A percentile compares a stretch with the other conserved stretches of the same genome.
Evolutionary conservation across 1,284 basidiomycete species (phyloP).

Genomic region (Malassezia yamatoensis): DNA sequence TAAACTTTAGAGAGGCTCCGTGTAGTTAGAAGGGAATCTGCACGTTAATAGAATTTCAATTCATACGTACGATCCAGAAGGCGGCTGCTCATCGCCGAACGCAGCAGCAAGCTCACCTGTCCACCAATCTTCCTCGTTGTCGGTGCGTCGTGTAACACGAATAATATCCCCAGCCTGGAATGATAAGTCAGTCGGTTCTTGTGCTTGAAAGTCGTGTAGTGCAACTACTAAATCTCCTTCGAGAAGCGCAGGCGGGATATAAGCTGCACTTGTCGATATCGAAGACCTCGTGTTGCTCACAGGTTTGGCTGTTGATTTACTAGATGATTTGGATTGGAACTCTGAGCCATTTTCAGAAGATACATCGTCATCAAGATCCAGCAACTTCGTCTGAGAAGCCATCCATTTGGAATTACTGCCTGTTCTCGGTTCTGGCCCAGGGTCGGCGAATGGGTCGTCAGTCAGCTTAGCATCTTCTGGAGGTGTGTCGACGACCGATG

Average conservation of each 20-base stretch:
- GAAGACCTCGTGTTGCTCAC: background rate
- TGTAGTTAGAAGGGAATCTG: conserved; percentile 18
- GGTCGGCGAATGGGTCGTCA: conserved; percentile 11
- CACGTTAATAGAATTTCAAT: background rate
- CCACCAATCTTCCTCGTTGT: conserved; percentile 42
- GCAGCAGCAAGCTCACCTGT: conserved; percentile 21
- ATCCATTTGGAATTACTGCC: background rate
- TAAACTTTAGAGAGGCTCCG: conserved; percentile 45
- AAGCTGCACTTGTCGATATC: background rate
- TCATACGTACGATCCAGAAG: background rate
- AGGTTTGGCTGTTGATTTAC: background rate
- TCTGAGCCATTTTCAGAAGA: no score
- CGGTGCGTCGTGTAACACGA: conserved; percentile 31
- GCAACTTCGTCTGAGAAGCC: background rate
- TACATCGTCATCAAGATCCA: background rate
- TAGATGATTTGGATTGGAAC: background rate
- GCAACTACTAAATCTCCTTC: conserved; percentile 27
- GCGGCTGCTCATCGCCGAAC: conserved; percentile 3
- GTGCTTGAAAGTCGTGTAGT: conserved; percentile 37
- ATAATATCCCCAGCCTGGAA: conserved; percentile 43
- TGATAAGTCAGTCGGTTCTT: conserved; percentile 32
- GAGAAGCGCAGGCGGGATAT: conserved; percentile 3
- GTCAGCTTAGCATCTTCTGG: no score
- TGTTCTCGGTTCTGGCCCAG: background rate
- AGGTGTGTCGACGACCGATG: background rate